A percentile compares a stretch with the other conserved stretches of the same genome.
phyloP scores from a whole-genome alignment of 306 rosid genomes.

The Lathyrus tuberosus region DNA sequence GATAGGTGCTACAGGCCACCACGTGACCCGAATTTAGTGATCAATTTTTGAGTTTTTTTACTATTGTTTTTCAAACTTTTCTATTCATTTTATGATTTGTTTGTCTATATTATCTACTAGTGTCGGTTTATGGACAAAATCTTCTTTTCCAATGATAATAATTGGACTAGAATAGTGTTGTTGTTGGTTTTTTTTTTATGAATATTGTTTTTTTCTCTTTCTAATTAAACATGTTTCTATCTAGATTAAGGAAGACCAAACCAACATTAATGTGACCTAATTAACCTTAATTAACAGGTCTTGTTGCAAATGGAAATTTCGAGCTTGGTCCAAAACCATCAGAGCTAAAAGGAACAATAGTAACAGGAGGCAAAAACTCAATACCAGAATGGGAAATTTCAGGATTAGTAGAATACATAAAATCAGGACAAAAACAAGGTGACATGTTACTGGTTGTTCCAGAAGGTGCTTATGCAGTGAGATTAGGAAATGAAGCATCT shows the following conservation, averaged over 20 bases:
- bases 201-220: background rate
- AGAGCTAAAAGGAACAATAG: slow-evolving; percentile 73
- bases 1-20: slow-evolving; percentile 15
- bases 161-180: background rate
- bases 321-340: slow-evolving; percentile 70
- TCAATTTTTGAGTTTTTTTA: too few relatives aligned
- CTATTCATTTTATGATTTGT: background rate
- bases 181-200: too few relatives aligned
- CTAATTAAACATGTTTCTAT: background rate
- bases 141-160: slow-evolving; percentile 6
- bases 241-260: background rate
- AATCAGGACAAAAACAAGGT: slow-evolving; percentile 94
- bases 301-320: slow-evolving; percentile 77
- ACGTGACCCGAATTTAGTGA: slow-evolving; percentile 1
- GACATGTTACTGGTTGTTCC: slow-evolving; percentile 98
- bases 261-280: background rate
- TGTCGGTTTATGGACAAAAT: slow-evolving; percentile 1
- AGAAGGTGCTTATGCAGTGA: slow-evolving; percentile 84
- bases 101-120: background rate
- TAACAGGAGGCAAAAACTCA: slow-evolving; percentile 59
- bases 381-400: slow-evolving; percentile 85
- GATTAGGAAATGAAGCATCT: slow-evolving; percentile 92
- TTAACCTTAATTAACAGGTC: slow-evolving; percentile 46
- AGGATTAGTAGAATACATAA: slow-evolving; percentile 87
- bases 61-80: too few relatives aligned